Conservation (phyloP, 768 basidiomycete species). For the Boletus speciosus region DNA sequence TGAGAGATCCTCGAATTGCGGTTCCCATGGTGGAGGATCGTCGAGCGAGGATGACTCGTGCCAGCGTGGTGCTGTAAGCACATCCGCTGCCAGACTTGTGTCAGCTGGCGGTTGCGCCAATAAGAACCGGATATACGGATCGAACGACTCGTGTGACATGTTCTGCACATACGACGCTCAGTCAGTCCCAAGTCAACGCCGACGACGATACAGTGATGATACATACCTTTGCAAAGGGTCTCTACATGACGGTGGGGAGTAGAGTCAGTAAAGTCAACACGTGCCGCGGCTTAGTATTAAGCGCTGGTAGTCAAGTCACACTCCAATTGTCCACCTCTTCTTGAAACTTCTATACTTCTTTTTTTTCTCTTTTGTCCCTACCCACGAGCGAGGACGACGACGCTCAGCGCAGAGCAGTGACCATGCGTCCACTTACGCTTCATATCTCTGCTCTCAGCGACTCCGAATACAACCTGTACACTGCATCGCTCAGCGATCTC, state of each 20-base stretch:
- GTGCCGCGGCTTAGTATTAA: slow-evolving; percentile 5
- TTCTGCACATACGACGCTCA: neutral
- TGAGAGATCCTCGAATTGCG: slow-evolving; percentile 25
- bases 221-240: neutral
- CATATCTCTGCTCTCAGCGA: slow-evolving; percentile 77
- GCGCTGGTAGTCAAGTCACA: neutral
- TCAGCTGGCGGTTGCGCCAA: neutral
- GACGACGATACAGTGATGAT: neutral
- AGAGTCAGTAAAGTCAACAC: slow-evolving; percentile 3
- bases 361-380: neutral
- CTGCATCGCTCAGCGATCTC: slow-evolving; percentile 54
- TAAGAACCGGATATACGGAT: neutral
- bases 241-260: neutral
- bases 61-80: neutral
- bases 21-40: slow-evolving; percentile 28
- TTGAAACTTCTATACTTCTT: neutral
- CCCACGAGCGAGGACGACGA: slow-evolving; percentile 1
- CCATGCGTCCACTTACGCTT: slow-evolving; percentile 62
- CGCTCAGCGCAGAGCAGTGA: neutral
- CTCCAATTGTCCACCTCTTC: neutral
- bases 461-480: slow-evolving; percentile 67
- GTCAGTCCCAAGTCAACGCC: neutral
- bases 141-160: slow-evolving; percentile 1
- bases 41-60: neutral
- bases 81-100: neutral